Conservation (phyloP, 2,329 filamentous ascomycete genomes). For the Sodiomyces alkalinus region DNA sequence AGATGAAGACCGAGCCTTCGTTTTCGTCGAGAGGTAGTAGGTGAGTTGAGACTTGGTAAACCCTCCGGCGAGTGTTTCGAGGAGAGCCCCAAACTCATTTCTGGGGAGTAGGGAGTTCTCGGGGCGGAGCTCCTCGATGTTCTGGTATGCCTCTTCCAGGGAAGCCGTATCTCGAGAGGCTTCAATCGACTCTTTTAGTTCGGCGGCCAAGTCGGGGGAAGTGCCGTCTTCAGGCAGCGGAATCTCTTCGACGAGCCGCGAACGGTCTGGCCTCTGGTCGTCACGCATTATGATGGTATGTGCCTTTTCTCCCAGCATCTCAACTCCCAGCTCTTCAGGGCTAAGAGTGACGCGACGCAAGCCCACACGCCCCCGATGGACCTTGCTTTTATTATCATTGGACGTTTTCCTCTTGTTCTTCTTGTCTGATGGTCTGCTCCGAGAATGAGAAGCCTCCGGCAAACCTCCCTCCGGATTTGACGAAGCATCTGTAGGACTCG, state of each 20-base stretch:
- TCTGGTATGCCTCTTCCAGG: conserved; percentile 21
- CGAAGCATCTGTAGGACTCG: too few relatives aligned
- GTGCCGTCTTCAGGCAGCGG: conserved; percentile 9
- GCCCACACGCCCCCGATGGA: conserved; percentile 1
- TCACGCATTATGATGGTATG: conserved; percentile 32
- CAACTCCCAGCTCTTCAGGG: conserved; percentile 11
- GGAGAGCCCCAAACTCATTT: conserved; percentile 25
- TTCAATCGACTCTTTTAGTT: conserved; percentile 11
- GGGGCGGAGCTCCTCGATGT: conserved; percentile 35
- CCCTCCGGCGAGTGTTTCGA: conserved; percentile 21
- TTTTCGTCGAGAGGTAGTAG: conserved; percentile 20
- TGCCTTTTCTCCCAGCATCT: conserved; percentile 22
- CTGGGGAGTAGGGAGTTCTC: conserved; percentile 20
- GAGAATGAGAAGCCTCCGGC: too few relatives aligned
- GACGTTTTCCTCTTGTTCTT: too few relatives aligned
- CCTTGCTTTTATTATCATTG: background rate
- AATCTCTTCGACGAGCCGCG: background rate
- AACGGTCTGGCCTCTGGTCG: conserved; percentile 4
- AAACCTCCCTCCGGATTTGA: too few relatives aligned
- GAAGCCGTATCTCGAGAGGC: conserved; percentile 12
- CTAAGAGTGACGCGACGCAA: conserved; percentile 3
- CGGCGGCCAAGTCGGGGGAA: too few relatives aligned
- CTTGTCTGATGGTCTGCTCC: too few relatives aligned
- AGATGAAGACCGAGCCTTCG: too few relatives aligned
- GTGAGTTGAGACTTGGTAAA: conserved; percentile 31